Evolutionary conservation across 805 yeast genomes (phyloP).

Genomic region (Metschnikowia anglica): DNA sequence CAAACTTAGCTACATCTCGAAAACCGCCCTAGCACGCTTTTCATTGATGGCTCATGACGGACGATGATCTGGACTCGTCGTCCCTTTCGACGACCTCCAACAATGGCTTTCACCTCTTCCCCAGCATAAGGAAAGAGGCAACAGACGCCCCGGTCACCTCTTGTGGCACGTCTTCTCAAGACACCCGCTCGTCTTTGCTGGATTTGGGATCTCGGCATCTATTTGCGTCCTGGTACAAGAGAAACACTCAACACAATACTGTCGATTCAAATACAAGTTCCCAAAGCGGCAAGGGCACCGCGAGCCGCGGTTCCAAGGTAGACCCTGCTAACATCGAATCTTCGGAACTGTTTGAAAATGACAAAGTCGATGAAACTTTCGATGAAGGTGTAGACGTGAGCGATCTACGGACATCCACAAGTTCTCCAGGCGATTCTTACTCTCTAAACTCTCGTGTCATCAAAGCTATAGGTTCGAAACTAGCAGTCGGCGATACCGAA

Average conservation of each 20-base stretch:
- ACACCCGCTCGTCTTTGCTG: constrained; percentile 5
- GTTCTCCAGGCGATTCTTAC: background rate
- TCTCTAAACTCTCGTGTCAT: constrained; percentile 4
- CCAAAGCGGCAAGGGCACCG: background rate
- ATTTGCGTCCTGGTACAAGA: background rate
- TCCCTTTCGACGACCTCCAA: constrained; percentile 9
- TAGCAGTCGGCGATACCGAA: constrained; percentile 4
- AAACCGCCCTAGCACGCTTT: background rate
- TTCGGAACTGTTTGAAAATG: background rate
- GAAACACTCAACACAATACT: too few relatives aligned
- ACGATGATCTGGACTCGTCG: constrained; percentile 6
- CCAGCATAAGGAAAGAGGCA: constrained; percentile 6
- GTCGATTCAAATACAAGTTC: too few relatives aligned
- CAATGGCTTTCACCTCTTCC: constrained; percentile 8
- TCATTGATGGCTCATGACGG: constrained; percentile 8
- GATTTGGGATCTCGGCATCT: constrained; percentile 2
- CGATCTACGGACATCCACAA: background rate
- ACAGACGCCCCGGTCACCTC: background rate
- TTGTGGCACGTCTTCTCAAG: background rate
- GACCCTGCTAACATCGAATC: background rate
- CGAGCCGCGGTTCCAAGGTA: background rate
- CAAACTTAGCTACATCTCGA: too few relatives aligned
- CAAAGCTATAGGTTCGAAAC: constrained; percentile 5
- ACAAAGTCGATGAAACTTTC: background rate
- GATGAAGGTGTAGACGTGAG: constrained; percentile 1